phyloP scores from a whole-genome alignment of 306 rosid genomes.

The Cotoneaster glaucophyllus region DNA sequence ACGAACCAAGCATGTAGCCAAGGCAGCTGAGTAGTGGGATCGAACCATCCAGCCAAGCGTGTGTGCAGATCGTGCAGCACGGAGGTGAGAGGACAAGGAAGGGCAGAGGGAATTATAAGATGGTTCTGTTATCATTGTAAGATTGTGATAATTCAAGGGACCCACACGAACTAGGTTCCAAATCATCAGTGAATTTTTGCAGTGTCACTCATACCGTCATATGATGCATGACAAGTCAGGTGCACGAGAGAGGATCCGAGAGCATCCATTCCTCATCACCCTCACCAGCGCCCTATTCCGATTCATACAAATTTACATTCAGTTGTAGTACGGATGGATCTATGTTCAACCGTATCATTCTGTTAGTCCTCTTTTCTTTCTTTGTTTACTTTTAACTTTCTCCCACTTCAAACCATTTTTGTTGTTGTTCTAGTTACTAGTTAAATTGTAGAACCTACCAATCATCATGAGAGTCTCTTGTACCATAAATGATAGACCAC shows the following conservation, averaged over 20 bases:
- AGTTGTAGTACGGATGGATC: not conserved
- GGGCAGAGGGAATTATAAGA: slow-evolving; percentile 30
- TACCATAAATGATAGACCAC: not conserved
- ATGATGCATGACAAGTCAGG: not conserved
- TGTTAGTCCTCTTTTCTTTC: not conserved
- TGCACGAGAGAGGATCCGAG: not conserved
- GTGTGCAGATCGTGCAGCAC: slow-evolving; percentile 31
- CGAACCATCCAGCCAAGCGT: slow-evolving; percentile 38
- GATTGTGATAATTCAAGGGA: slow-evolving; percentile 14
- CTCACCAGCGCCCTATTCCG: not conserved
- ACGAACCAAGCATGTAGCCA: not conserved
- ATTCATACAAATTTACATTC: not conserved
- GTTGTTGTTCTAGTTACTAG: too few species aligned
- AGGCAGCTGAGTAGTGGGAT: not conserved
- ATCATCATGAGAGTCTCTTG: too few species aligned
- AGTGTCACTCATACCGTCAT: not conserved
- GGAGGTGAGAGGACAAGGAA: slow-evolving; percentile 10
- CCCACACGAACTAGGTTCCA: slow-evolving; percentile 3
- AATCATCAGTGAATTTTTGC: not conserved
- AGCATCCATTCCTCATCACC: not conserved
- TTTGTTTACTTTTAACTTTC: not conserved
- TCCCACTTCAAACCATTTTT: not conserved
- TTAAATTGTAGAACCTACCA: too few species aligned
- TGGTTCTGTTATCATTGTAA: slow-evolving; percentile 28
- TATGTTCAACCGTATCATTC: not conserved